These are phyloP conservation scores for Coniochaeta hoffmannii DNA, from an alignment of 2,329 filamentous ascomycete species.

Conservation along the genomic window DNA sequence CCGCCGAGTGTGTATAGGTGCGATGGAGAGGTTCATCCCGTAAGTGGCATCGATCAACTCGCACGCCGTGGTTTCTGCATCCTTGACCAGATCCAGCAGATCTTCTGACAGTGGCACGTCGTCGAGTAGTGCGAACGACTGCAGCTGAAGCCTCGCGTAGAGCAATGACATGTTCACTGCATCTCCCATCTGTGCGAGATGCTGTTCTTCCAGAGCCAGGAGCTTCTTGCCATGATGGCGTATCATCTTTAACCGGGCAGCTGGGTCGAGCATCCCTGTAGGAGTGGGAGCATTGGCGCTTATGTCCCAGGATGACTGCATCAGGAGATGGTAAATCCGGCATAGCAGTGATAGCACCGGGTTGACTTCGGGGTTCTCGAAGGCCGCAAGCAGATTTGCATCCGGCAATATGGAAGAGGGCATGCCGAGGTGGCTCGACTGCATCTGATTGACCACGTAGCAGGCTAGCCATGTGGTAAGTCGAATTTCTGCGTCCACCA, in stretches of 20 bases:
- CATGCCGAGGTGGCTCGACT: neutral
- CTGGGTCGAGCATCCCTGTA: neutral
- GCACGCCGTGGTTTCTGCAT: neutral
- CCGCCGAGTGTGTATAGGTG: neutral
- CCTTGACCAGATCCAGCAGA: neutral
- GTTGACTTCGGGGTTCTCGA: neutral
- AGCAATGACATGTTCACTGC: neutral
- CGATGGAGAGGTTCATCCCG: neutral
- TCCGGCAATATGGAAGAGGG: neutral
- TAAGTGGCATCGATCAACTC: neutral
- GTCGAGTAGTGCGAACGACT: neutral
- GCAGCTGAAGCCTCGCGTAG: neutral
- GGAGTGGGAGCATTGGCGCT: neutral
- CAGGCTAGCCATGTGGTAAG: slow-evolving; percentile 2
- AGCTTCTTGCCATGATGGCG: neutral
- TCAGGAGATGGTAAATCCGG: slow-evolving; percentile 1
- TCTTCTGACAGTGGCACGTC: neutral
- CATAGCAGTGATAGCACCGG: neutral
- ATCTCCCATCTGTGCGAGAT: neutral
- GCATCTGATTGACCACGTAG: slow-evolving; percentile 3
- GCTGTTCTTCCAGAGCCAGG: neutral
- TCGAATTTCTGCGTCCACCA: neutral
- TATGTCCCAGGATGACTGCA: neutral
- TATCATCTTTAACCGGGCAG: neutral
- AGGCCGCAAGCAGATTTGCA: neutral